Evolutionary conservation across 1,284 basidiomycete genomes (phyloP).

Genomic region (Agroathelia rolfsii): DNA sequence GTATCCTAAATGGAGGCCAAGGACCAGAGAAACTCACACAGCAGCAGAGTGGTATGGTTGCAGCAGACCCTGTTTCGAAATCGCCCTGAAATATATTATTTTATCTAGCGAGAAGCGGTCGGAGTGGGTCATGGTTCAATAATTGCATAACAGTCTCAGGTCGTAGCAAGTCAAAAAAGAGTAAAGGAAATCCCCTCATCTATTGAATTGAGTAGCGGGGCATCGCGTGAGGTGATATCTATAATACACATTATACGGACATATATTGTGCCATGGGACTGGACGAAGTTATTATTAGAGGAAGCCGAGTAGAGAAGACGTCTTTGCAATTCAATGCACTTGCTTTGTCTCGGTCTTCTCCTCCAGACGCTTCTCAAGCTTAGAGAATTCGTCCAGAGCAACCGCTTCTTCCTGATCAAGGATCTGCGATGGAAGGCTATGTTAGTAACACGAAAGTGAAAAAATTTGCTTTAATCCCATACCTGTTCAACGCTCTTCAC

Average conservation of each 20-base stretch:
- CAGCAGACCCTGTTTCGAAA: too few species aligned
- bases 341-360: conserved; percentile 32
- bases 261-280: conserved; percentile 59
- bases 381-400: conserved; percentile 84
- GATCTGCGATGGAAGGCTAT: conserved; percentile 38
- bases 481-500: conserved; percentile 96
- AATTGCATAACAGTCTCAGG: too few species aligned
- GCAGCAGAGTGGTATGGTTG: too few species aligned
- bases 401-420: conserved; percentile 87
- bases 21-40: too few species aligned
- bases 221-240: too few species aligned
- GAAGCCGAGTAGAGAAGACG: conserved; percentile 6
- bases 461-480: conserved; percentile 15
- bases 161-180: too few species aligned
- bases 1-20: too few species aligned
- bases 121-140: too few species aligned
- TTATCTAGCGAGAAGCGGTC: too few species aligned
- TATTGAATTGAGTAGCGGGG: too few species aligned
- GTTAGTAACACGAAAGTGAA: conserved; percentile 6
- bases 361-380: conserved; percentile 75
- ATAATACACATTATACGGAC: conserved; percentile 44
- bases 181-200: too few species aligned
- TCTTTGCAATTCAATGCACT: conserved; percentile 9
- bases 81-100: too few species aligned
- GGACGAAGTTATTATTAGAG: conserved; percentile 8